Evolutionary conservation across 306 rosid species (phyloP), one percentile per base, ranked within the genome.

Genomic region (Lathyrus aphaca): DNA sequence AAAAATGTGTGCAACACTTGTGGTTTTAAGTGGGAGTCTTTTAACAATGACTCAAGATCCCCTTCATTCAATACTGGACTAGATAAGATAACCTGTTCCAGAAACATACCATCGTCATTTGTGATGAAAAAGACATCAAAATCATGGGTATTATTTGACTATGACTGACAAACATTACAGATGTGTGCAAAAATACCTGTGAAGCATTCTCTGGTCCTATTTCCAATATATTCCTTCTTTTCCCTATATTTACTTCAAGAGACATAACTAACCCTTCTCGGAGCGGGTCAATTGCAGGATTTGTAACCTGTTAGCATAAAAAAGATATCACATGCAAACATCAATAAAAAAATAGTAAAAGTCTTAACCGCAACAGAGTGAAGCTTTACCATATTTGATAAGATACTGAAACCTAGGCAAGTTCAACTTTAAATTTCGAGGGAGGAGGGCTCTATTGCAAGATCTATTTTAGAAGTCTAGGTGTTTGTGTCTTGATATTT

Each of bases 191-290:
- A 75, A 60, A 76, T 81, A 94, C 99, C 99, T 94, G 99, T 12
- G 84, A 82, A 73, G 97, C 96, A 86, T 94, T 94, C 78, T 91
- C 92, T 48, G 99, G 95, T 75, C 99, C 97, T 81, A 83, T 80
- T 82, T 91, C 97, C 85, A 94, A 84, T 76, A 94, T 84, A 84
- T 94, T 94, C 78, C 81, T 30, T 63, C 99, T 84, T 81, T 86
- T 86, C 77, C 99, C 99, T 39, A 94, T 70, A 74, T 88, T 94
- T 80, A 94, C 95, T 91, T 94, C 99, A 74, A 94, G 99, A 68
- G 99, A 94, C 99, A 94, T 94, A 69, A 94, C 99, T 69, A 94
- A 69, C 74, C 99, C 99, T 87, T 94, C 99, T 83, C 97, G 82
- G 63, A 94, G 99, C 54, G 99, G 99, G 74, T 94, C 99, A 76